Evolutionary conservation across 2,329 filamentous ascomycete genomes (phyloP).

Genomic region (Juglanconis juglandina): DNA sequence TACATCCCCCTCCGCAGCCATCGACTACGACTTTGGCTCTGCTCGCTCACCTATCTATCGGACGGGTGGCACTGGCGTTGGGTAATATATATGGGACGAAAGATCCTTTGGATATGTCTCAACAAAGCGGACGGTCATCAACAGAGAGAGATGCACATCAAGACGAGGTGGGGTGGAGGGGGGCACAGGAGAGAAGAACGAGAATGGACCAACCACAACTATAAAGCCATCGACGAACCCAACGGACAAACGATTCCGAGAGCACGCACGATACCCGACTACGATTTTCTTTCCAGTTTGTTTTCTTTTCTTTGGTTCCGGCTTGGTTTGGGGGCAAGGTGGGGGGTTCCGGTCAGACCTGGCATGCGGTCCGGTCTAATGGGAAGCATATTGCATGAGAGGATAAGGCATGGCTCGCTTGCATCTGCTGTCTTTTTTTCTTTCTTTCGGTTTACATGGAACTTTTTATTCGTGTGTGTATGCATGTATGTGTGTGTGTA

Average conservation of each 20-base stretch:
- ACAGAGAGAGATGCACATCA: too few species aligned
- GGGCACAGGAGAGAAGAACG: neutral
- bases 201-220: constrained; percentile 16
- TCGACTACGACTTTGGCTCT: neutral
- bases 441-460: neutral
- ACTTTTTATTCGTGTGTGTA: neutral
- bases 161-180: too few species aligned
- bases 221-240: neutral
- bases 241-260: neutral
- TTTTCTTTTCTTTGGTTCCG: neutral
- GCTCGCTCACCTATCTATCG: neutral
- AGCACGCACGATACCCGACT: constrained; percentile 10
- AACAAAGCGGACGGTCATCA: neutral
- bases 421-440: neutral
- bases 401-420: constrained; percentile 4
- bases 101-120: neutral
- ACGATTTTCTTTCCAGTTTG: neutral
- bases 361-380: constrained; percentile 1
- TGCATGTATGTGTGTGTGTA: neutral
- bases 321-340: neutral
- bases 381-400: constrained; percentile 8
- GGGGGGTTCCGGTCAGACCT: neutral
- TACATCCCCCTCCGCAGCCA: neutral
- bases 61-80: neutral
- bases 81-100: too few species aligned